Percentiles rank a stretch among this genome's conserved stretches.
Conservation (phyloP, 1,284 basidiomycete genomes). For the Puccinia brachypodii region DNA sequence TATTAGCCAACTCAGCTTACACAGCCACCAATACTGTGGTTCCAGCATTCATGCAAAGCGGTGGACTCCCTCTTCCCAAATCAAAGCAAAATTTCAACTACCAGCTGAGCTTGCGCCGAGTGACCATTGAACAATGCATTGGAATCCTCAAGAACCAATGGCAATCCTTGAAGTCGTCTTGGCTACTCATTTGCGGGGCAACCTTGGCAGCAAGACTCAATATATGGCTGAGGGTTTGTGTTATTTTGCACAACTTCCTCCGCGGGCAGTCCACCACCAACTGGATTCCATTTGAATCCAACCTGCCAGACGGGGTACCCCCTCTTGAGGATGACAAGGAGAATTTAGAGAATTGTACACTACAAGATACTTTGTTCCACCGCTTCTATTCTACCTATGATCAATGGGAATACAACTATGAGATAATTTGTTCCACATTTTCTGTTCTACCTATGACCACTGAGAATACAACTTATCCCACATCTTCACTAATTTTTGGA, state of each 20-base stretch:
- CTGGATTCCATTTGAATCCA: neutral
- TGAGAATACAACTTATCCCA: too few species aligned
- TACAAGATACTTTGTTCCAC: neutral
- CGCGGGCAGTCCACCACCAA: too few species aligned
- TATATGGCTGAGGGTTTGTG: neutral
- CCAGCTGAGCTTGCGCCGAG: neutral
- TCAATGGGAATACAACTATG: neutral
- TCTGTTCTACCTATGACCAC: too few species aligned
- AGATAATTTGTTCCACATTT: too few species aligned
- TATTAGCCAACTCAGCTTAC: conserved; percentile 25
- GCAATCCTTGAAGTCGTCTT: neutral
- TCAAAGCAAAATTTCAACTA: conserved; percentile 9
- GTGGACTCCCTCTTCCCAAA: neutral
- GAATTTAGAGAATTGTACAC: neutral
- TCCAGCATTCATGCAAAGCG: neutral
- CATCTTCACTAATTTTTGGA: too few species aligned
- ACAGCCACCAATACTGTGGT: neutral
- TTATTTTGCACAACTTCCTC: neutral
- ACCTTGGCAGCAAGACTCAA: neutral
- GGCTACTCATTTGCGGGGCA: neutral
- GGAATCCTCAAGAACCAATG: conserved; percentile 20
- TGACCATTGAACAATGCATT: conserved; percentile 18
- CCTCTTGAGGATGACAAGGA: neutral
- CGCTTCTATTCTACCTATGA: neutral
- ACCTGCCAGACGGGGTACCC: neutral